Conservation (phyloP, 495 filamentous ascomycete genomes). For the Daldinia caldariorum region DNA sequence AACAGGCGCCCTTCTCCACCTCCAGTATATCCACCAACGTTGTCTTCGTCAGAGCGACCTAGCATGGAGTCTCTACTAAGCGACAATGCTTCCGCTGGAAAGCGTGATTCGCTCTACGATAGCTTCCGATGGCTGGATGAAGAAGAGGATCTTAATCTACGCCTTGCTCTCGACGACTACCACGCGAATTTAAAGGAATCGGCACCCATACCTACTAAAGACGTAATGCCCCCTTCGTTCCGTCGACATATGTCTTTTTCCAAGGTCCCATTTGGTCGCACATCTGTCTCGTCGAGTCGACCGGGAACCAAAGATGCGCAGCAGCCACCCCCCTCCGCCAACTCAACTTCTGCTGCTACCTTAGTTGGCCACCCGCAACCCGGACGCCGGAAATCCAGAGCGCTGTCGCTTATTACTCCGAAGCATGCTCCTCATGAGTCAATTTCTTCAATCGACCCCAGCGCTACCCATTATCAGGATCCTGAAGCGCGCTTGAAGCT, state of each 20-base stretch:
- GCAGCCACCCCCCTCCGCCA: conserved; percentile 38
- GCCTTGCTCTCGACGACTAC: conserved; percentile 66
- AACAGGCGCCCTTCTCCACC: conserved; percentile 49
- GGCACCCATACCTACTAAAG: conserved; percentile 52
- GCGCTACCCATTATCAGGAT: conserved; percentile 86
- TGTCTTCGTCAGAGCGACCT: conserved; percentile 42
- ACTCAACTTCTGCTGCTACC: conserved; percentile 51
- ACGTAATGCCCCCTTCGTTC: conserved; percentile 58
- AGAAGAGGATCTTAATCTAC: conserved; percentile 77
- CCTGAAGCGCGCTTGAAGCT: conserved; percentile 88
- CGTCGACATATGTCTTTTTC: conserved; percentile 63
- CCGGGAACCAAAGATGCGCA: conserved; percentile 55
- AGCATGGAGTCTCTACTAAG: conserved; percentile 53
- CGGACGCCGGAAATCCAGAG: conserved; percentile 58
- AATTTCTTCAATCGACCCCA: conserved; percentile 71
- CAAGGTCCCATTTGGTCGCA: conserved; percentile 65
- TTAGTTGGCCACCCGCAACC: conserved; percentile 46
- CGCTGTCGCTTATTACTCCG: conserved; percentile 59
- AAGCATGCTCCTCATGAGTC: conserved; percentile 59
- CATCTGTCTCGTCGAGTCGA: conserved; percentile 55
- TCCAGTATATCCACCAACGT: conserved; percentile 41
- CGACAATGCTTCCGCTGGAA: conserved; percentile 25
- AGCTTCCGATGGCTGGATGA: conserved; percentile 84
- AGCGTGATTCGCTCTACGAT: conserved; percentile 64
- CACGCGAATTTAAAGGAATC: conserved; percentile 59